phyloP scores from a whole-genome alignment of 169 alveolate species.

The Gregarina niphandrodes region DNA sequence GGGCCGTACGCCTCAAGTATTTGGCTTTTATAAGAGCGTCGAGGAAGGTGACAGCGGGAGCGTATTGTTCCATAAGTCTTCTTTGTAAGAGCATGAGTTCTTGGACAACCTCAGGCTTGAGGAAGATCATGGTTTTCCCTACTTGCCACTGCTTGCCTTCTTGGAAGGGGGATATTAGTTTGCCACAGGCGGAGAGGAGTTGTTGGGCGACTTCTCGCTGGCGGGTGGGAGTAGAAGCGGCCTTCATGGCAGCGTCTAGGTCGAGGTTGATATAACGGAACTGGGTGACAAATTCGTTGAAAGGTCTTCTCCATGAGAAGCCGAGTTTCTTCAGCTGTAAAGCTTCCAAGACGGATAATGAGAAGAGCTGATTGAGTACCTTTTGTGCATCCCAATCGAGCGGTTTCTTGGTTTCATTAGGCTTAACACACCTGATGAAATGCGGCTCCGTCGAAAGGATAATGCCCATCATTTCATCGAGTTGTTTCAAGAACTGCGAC shows the following conservation, averaged over 20 bases:
- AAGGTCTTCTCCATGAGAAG: conserved; percentile 50
- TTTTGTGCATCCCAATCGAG: conserved; percentile 46
- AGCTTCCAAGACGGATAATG: conserved; percentile 57
- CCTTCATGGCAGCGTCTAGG: conserved; percentile 21
- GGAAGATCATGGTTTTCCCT: conserved; percentile 59
- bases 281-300: conserved; percentile 49
- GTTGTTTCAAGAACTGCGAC: conserved; percentile 52
- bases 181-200: too few relatives aligned
- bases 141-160: too few relatives aligned
- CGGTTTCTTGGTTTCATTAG: conserved; percentile 55
- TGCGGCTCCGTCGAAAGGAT: conserved; percentile 55
- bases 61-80: conserved; percentile 45
- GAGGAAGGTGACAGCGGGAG: conserved; percentile 40
- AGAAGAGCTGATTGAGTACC: conserved; percentile 49
- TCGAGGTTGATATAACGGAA: conserved; percentile 36
- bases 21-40: conserved; percentile 46
- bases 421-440: conserved; percentile 53
- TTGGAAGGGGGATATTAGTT: too few relatives aligned
- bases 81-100: conserved; percentile 43
- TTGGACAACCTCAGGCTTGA: conserved; percentile 47
- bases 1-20: too few relatives aligned
- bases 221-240: too few relatives aligned
- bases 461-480: conserved; percentile 39
- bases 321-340: conserved; percentile 51
- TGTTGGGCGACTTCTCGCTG: too few relatives aligned